Evolutionary conservation across 2,329 filamentous ascomycete genomes (phyloP).

Genomic region (Akanthomyces muscarius): DNA sequence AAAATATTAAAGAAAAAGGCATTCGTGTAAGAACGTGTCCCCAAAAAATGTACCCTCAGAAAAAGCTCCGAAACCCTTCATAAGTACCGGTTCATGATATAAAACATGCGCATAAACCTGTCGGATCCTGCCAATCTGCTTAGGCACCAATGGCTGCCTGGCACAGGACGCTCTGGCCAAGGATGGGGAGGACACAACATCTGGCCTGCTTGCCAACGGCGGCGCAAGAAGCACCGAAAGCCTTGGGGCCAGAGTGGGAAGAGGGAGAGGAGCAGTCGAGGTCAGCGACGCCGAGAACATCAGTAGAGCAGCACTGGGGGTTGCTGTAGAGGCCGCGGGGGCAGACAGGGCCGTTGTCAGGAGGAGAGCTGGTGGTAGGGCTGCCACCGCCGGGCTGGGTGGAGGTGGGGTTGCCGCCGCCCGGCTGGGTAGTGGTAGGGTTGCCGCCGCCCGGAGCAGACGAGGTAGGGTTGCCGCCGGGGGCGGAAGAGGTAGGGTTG

Average conservation of each 20-base stretch:
- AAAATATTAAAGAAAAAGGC: neutral
- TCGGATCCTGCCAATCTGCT: neutral
- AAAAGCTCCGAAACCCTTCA: neutral
- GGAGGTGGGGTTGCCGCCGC: neutral
- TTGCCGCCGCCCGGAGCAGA: neutral
- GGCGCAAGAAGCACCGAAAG: constrained; percentile 32
- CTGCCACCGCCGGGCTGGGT: neutral
- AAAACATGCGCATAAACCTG: neutral
- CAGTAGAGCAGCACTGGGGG: constrained; percentile 45
- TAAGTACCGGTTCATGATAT: neutral
- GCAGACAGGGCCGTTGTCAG: constrained; percentile 18
- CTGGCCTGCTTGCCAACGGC: constrained; percentile 44
- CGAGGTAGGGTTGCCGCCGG: neutral
- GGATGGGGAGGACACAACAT: constrained; percentile 51
- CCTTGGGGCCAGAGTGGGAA: neutral
- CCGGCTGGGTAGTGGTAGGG: neutral
- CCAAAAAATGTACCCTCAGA: constrained; percentile 11
- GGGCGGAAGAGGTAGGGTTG: neutral
- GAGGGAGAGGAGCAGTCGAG: constrained; percentile 37
- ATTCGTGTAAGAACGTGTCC: neutral
- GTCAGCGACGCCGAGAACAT: constrained; percentile 44
- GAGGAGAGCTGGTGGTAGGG: neutral
- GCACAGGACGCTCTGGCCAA: neutral
- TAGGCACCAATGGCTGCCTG: neutral
- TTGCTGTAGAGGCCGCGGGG: constrained; percentile 23